Conservation (phyloP, 345 rosid genomes). For the Rubroshorea leprosula region DNA sequence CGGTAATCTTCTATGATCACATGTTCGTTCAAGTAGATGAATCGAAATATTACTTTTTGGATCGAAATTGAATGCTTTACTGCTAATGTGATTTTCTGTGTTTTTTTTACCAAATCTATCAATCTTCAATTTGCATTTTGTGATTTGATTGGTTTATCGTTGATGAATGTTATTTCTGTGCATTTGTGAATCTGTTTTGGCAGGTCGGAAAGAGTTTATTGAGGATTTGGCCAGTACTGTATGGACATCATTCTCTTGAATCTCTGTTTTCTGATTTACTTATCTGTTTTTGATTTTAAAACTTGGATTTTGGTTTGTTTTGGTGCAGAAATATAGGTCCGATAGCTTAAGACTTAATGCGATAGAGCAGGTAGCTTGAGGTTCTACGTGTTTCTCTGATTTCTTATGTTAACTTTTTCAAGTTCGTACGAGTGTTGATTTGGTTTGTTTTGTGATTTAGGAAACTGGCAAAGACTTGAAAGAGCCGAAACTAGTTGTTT, state of each 20-base stretch:
- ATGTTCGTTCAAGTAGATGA: no score
- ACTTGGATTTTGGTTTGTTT: slow-evolving; percentile 16
- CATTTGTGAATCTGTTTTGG: slow-evolving; percentile 22
- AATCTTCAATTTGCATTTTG: background rate
- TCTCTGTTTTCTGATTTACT: background rate
- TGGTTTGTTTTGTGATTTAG: slow-evolving; percentile 33
- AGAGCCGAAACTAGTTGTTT: slow-evolving; percentile 64
- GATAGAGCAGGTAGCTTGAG: slow-evolving; percentile 48
- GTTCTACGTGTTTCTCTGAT: slow-evolving; percentile 3
- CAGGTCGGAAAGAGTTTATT: slow-evolving; percentile 57
- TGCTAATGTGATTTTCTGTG: no score
- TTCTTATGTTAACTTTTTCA: slow-evolving; percentile 2
- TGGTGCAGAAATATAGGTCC: slow-evolving; percentile 54
- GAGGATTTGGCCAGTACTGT: slow-evolving; percentile 62
- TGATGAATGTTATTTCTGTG: slow-evolving; percentile 17
- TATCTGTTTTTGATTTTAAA: slow-evolving; percentile 1
- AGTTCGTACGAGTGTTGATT: slow-evolving; percentile 1
- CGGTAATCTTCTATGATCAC: slow-evolving; percentile 35
- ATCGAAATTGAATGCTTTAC: background rate
- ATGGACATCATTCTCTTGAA: slow-evolving; percentile 26
- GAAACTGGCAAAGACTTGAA: slow-evolving; percentile 55
- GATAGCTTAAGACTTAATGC: slow-evolving; percentile 46
- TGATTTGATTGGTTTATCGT: slow-evolving; percentile 7
- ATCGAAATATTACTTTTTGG: no score
- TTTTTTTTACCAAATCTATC: background rate